Base-by-base conservation (phyloP, 495 filamentous ascomycete species). In the Podospora didyma region DNA sequence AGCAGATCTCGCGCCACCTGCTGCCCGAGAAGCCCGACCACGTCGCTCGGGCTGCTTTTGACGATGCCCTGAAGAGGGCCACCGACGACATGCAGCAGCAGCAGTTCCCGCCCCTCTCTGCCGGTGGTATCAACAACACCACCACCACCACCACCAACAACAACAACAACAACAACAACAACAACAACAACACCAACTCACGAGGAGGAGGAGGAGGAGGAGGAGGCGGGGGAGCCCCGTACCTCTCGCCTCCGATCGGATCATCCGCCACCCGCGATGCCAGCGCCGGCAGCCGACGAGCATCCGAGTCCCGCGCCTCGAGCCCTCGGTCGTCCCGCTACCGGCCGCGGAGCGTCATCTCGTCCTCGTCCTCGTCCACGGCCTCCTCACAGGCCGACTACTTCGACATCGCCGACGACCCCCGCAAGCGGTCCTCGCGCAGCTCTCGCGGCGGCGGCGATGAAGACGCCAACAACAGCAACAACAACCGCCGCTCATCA, bases 1-100 rank as follows among this genome's bases (percentile, higher is more conserved):
- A 90, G 53, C 86, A 91, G 60, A 80, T 94, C 1, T 84, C 88
- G 1, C 81, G 90, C 35, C 78, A 84, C 22, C 74, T 94, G 5
- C 85, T 96, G 50, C 90, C 90, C 1, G 74, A 74, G 3, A 56
- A 53, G 17, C 54, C 65, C 24, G 64, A 73, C 49, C 44, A 59
- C 9, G 55, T 61, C 16, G 58, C 67, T 0, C 65, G 64, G 10
- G 60, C 56, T 22, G 55, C 66, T 24, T 56, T 74, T 12, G 54
- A 57, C 7, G 56, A 53, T 6, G 64, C 71, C 1, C 45, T 75
- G 7, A 60, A 65, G 6, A 55, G 59, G 34, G 49, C 67, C 22
- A 41, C 65, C n/a, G 62, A 68, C 28, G 61, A 67, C 16, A 50
- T 69, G 4, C 39, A 62, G 14, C 59, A n/a, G n/a, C n/a, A n/a